These are phyloP conservation scores for Neonectria sp. DNA, from an alignment of 2,329 filamentous ascomycete species.

Conservation along the genomic window DNA sequence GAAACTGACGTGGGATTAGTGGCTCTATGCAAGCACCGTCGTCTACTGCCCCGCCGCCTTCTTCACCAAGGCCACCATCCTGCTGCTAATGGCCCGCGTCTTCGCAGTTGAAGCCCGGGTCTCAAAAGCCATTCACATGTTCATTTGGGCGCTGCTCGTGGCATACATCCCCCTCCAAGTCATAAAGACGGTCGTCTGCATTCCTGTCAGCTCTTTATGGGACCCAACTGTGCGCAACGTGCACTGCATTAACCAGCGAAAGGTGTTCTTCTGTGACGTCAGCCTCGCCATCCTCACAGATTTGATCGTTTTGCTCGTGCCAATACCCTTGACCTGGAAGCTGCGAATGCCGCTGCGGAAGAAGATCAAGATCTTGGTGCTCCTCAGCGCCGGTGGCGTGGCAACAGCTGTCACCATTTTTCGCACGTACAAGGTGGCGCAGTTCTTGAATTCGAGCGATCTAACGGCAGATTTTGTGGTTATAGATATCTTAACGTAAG, in stretches of 20 bases:
- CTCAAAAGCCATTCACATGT: constrained; percentile 34
- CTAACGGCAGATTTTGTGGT: constrained; percentile 38
- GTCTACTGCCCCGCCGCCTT: constrained; percentile 40
- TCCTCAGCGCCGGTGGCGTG: constrained; percentile 40
- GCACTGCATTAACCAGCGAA: constrained; percentile 55
- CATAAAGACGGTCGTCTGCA: constrained; percentile 59
- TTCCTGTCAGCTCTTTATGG: constrained; percentile 60
- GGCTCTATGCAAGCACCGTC: constrained; percentile 42
- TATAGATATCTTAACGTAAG: constrained; percentile 40
- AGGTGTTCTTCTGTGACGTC: constrained; percentile 41
- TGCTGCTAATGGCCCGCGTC: constrained; percentile 42
- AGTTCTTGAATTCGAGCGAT: constrained; percentile 39
- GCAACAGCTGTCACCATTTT: constrained; percentile 40
- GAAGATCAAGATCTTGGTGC: constrained; percentile 40
- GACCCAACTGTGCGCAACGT: constrained; percentile 38
- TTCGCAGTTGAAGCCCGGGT: constrained; percentile 37
- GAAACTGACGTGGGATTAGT: constrained; percentile 15
- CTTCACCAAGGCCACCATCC: constrained; percentile 43
- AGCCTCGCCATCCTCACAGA: constrained; percentile 38
- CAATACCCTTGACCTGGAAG: constrained; percentile 38
- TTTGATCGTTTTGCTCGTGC: constrained; percentile 36
- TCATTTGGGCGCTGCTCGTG: constrained; percentile 36
- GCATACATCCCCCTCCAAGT: constrained; percentile 43
- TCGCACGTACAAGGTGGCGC: constrained; percentile 22
- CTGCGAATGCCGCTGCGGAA: constrained; percentile 36